Conservation (phyloP, 345 rosid species). For the Mangifera indica region DNA sequence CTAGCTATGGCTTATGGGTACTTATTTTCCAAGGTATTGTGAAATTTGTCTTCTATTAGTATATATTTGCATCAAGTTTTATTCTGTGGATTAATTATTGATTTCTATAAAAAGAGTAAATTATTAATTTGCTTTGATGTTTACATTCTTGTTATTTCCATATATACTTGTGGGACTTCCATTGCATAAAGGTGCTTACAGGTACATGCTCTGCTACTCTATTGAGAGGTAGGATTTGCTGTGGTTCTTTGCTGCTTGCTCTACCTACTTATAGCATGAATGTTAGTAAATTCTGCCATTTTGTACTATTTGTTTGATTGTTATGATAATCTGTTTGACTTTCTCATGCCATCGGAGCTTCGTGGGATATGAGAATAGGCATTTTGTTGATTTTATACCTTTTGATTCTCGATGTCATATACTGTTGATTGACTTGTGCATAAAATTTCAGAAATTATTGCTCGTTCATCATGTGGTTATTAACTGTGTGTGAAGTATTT, state of each 20-base stretch:
- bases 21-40: constrained; percentile 22
- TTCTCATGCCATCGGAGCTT: neutral
- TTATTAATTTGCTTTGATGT: constrained; percentile 16
- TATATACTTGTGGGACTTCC: constrained; percentile 25
- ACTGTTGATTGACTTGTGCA: neutral
- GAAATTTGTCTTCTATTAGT: constrained; percentile 19
- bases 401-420: neutral
- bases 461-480: neutral
- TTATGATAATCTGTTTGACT: constrained; percentile 19
- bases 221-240: constrained; percentile 54
- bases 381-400: constrained; percentile 6
- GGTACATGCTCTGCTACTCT: constrained; percentile 48
- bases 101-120: neutral
- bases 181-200: constrained; percentile 49
- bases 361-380: neutral
- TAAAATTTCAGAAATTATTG: neutral
- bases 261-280: constrained; percentile 45
- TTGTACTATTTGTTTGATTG: constrained; percentile 28
- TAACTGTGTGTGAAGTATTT: neutral
- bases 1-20: constrained; percentile 18
- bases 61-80: constrained; percentile 13
- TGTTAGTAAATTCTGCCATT: constrained; percentile 43
- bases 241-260: constrained; percentile 51
- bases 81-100: constrained; percentile 15
- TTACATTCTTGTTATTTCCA: constrained; percentile 21